These are phyloP conservation scores for Nemania serpens DNA, from an alignment of 2,329 filamentous ascomycete species.

Conservation along the genomic window DNA sequence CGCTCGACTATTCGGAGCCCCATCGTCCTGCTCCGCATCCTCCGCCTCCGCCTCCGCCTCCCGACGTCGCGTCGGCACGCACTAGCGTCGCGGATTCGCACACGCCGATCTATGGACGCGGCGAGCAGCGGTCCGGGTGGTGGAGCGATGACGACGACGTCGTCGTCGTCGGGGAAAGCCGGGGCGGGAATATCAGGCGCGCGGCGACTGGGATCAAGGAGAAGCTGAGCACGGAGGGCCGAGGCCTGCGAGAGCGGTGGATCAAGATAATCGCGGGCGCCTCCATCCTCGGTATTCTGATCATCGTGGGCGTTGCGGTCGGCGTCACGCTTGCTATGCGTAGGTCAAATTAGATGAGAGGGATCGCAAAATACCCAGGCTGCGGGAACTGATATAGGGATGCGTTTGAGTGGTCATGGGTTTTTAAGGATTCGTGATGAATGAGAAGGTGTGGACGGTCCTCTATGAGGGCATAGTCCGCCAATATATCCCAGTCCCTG, in stretches of 20 bases:
- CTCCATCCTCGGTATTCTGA: constrained; percentile 22
- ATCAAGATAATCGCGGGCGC: constrained; percentile 24
- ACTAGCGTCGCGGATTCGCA: constrained; percentile 20
- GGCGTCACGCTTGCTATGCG: constrained; percentile 24
- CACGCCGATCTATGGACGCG: constrained; percentile 16
- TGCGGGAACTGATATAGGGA: too few species aligned
- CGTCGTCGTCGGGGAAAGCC: constrained; percentile 8
- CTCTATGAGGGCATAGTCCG: too few species aligned
- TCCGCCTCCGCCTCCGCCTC: neutral
- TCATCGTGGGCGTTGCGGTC: constrained; percentile 31
- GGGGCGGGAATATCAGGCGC: constrained; percentile 8
- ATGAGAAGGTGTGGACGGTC: too few species aligned
- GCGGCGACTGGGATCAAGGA: constrained; percentile 7
- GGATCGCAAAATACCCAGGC: neutral
- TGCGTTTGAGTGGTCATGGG: too few species aligned
- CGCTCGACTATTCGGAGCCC: neutral
- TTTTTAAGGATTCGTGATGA: too few species aligned
- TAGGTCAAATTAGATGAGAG: neutral
- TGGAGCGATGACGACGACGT: constrained; percentile 26
- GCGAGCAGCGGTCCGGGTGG: constrained; percentile 27
- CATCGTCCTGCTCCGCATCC: too few species aligned
- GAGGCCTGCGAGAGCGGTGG: constrained; percentile 22
- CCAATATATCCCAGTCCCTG: too few species aligned
- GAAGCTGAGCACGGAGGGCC: constrained; percentile 13
- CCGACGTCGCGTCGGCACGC: constrained; percentile 10